phyloP scores from a whole-genome alignment of 208 protist genomes.

The Balamuthia mandrillaris region DNA sequence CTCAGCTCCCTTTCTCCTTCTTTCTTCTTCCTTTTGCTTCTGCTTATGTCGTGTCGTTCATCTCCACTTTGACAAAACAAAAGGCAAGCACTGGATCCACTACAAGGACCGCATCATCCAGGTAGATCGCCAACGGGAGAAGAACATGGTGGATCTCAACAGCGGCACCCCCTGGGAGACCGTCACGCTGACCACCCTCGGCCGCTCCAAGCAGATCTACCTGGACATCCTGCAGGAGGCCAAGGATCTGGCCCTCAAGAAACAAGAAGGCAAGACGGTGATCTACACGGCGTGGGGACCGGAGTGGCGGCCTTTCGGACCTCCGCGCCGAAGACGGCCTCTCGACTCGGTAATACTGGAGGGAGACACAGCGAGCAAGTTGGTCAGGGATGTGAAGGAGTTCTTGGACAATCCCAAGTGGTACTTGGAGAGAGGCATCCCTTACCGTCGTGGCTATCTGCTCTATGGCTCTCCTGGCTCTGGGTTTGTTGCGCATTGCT shows the following conservation, averaged over 20 bases:
- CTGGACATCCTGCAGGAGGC: slow-evolving; percentile 28
- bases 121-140: slow-evolving; percentile 35
- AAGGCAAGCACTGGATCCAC: too few relatives aligned
- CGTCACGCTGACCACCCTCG: slow-evolving; percentile 45
- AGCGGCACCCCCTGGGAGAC: slow-evolving; percentile 48
- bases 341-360: slow-evolving; percentile 85
- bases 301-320: slow-evolving; percentile 45
- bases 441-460: slow-evolving; percentile 90
- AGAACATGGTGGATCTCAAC: slow-evolving; percentile 42
- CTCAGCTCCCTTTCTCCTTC: too few relatives aligned
- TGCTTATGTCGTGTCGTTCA: neutral
- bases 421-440: slow-evolving; percentile 84
- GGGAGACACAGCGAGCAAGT: slow-evolving; percentile 58
- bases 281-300: slow-evolving; percentile 45
- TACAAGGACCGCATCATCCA: too few relatives aligned
- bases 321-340: slow-evolving; percentile 56
- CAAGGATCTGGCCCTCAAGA: neutral
- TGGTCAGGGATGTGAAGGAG: slow-evolving; percentile 71
- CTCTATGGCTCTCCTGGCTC: slow-evolving; percentile 89
- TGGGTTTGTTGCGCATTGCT: slow-evolving; percentile 38
- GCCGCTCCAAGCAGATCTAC: neutral
- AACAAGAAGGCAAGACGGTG: slow-evolving; percentile 38
- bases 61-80: too few relatives aligned
- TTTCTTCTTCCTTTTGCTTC: too few relatives aligned
- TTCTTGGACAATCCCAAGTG: slow-evolving; percentile 82